phyloP scores from a whole-genome alignment of 208 protist species.

The Trypanosoma boissoni region DNA sequence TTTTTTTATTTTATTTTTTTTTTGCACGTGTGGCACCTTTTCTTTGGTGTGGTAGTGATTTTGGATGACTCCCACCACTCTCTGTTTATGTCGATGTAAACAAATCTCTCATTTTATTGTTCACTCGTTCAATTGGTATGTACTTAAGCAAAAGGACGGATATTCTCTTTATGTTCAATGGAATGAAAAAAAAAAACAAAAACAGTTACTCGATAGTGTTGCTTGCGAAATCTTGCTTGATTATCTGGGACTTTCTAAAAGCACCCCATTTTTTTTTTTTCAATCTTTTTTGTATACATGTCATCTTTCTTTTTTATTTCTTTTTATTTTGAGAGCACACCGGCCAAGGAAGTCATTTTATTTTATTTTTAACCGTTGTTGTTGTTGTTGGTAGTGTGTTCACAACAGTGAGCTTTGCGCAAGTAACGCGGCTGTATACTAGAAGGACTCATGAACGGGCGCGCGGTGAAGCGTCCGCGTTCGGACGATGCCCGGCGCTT shows the following conservation, averaged over 20 bases:
- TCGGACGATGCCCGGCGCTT: too few relatives aligned
- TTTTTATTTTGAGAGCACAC: background rate
- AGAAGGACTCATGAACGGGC: too few relatives aligned
- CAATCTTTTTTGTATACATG: background rate
- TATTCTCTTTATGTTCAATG: conserved; percentile 88
- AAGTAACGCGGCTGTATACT: too few relatives aligned
- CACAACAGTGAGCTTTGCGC: too few relatives aligned
- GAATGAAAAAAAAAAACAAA: conserved; percentile 31
- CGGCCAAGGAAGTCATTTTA: background rate
- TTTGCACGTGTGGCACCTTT: background rate
- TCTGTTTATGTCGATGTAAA: too few relatives aligned
- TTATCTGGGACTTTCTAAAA: background rate
- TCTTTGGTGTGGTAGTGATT: background rate
- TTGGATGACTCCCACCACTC: too few relatives aligned
- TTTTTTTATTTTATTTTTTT: conserved; percentile 27
- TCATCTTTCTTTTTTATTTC: background rate
- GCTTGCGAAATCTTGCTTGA: background rate
- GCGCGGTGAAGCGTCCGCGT: too few relatives aligned
- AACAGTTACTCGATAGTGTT: background rate
- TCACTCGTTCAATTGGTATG: too few relatives aligned
- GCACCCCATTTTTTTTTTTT: background rate
- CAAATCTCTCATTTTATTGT: too few relatives aligned
- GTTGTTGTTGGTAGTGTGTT: too few relatives aligned
- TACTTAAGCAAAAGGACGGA: too few relatives aligned
- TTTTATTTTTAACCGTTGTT: too few relatives aligned